Percentiles rank a stretch among this genome's conserved stretches.
These are phyloP conservation scores for Excoecaria agallocha DNA, from an alignment of 345 rosid genomes.

Conservation along the genomic window DNA sequence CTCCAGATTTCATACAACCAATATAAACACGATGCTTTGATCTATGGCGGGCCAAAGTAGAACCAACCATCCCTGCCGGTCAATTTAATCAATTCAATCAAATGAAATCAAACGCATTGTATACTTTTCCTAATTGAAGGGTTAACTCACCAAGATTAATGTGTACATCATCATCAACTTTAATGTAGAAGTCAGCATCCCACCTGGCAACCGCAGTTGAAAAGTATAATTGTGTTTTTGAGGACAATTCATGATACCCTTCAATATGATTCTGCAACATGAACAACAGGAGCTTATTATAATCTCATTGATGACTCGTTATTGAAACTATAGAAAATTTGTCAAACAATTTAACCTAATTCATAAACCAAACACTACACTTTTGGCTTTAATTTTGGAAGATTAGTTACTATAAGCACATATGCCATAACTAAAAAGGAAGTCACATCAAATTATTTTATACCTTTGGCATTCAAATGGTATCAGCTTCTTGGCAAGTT, in stretches of 20 bases:
- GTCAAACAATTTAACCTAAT: background rate
- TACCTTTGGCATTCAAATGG: background rate
- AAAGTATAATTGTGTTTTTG: conserved; percentile 67
- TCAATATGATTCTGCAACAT: conserved; percentile 69
- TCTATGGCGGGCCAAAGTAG: conserved; percentile 80
- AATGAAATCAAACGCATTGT: conserved; percentile 3
- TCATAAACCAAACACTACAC: conserved; percentile 6
- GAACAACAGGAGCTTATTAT: conserved; percentile 4
- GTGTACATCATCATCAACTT: conserved; percentile 79
- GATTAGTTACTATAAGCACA: background rate
- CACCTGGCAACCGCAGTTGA: conserved; percentile 62
- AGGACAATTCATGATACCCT: conserved; percentile 70
- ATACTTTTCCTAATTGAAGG: conserved; percentile 6
- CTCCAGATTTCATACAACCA: conserved; percentile 98
- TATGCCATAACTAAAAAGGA: background rate
- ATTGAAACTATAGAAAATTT: background rate
- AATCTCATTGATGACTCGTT: conserved; percentile 3
- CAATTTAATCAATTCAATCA: conserved; percentile 18
- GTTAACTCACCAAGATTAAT: conserved; percentile 82
- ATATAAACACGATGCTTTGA: conserved; percentile 74
- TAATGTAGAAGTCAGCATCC: conserved; percentile 84
- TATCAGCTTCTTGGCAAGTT: background rate
- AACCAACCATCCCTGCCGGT: conserved; percentile 63
- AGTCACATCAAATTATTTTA: background rate
- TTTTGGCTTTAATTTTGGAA: background rate